Evolutionary conservation across 2,329 filamentous ascomycete species (phyloP), one percentile per base, ranked within the genome.

Genomic region (Neonectria punicea): DNA sequence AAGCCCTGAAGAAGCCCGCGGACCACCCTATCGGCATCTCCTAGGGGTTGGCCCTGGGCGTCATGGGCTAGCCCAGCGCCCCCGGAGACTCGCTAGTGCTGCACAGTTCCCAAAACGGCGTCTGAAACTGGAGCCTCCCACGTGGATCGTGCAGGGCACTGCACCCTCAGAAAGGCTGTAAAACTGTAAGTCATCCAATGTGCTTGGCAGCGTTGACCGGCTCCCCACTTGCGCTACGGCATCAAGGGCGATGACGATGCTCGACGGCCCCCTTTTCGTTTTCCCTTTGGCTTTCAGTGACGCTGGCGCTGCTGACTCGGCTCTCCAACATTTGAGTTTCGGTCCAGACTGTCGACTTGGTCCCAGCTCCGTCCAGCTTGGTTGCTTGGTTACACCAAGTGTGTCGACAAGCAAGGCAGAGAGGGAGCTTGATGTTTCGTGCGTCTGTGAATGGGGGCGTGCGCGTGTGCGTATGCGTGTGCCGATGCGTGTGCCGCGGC

Each of bases 111-210:
- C 60, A 73, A 75, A 73, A 67, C 58, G 67, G 61, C 61, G 59
- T 60, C 64, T 72, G 67, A 66, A 64, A 64, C 63, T 69, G 66
- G 65, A 68, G 67, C 65, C 62, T 71, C 67, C 75, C 75, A 77
- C 74, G 75, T 77, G 75, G 75, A 72, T 69, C 70, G 66, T 77
- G 75, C 74, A 77, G 72, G 64, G 63, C 65, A 57, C 69, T 65
- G 65, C 70, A 73, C 69, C 67, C 66, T 70, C 70, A 71, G 67
- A 68, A 65, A 65, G 47, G 53, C 65, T 53, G 46, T 63, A 61
- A 65, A 69, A 73, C 65, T 66, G 64, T 65, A 70, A 73, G 69
- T 69, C 63, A 61, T 61, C 54, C 58, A 73, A 73, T 73, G 69
- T 63, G 54, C 65, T 64, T 65, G 60, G 64, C 25, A 25, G 32